Base-by-base conservation (phyloP, 139 green algal genomes). In the Coelastrella sp. region DNA sequence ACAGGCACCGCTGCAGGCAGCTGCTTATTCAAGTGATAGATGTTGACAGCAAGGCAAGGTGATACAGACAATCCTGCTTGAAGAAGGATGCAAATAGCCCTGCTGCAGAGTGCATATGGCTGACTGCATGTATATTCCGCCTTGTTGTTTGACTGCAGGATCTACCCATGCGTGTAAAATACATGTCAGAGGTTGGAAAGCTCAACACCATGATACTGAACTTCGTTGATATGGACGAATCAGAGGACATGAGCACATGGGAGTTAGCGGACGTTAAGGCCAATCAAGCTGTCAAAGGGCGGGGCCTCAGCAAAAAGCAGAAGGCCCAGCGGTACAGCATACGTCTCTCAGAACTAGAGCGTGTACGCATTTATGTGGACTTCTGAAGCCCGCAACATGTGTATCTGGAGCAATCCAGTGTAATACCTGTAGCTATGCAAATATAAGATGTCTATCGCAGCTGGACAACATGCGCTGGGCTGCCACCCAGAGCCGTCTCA, bases 321-420 rank as follows among this genome's bases (percentile, higher is more conserved):
- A 86, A 85, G 3, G 75, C 93, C 23, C 41, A 83, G 78, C 25
- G 57, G 43, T 79, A 88, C 64, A 38, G 40, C 2, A 89, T 96
- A 1, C 67, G 78, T 0, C n/a, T 94, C 19, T 53, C 64, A 0
- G 66, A 78, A 57, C 72, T 96, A 15, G 45, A 60, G 45, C 37
- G 67, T 13, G 92, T 93, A 5, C 88, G 89, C 45, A 84, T 96
- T 25, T 89, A 95, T 79, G 81, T 96, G 0, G 92, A 96, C 85
- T 90, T 96, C 19, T 96, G n/a, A n/a, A n/a, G n/a, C n/a, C n/a
- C n/a, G n/a, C n/a, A n/a, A n/a, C n/a, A n/a, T n/a, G n/a, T n/a
- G n/a, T n/a, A n/a, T n/a, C n/a, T n/a, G n/a, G n/a, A n/a, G n/a
- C n/a, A n/a, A n/a, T n/a, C n/a, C n/a, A n/a, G n/a, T n/a, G n/a